A percentile compares a stretch with the other conserved stretches of the same genome.
phyloP scores from a whole-genome alignment of 192 early-diverging fungal species.

The Coemansia sp. region DNA sequence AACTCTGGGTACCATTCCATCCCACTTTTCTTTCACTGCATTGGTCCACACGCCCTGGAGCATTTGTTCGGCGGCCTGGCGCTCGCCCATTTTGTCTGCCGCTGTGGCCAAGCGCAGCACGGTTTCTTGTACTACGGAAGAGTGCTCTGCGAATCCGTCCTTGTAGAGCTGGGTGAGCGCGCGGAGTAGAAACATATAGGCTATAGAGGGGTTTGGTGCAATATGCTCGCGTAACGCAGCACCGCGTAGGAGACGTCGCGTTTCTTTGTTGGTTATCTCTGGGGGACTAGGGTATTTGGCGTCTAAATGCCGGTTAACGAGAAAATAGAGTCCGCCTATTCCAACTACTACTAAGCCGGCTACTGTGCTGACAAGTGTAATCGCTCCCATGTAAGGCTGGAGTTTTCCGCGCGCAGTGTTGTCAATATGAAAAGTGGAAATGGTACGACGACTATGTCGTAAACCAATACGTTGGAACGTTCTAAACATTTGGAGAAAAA shows the following conservation, averaged over 20 bases:
- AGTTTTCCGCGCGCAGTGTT: constrained; percentile 29
- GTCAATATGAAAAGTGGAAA: constrained; percentile 52
- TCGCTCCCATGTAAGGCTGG: constrained; percentile 32
- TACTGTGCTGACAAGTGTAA: constrained; percentile 32
- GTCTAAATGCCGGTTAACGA: constrained; percentile 29
- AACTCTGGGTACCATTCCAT: constrained; percentile 16
- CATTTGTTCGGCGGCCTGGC: constrained; percentile 25
- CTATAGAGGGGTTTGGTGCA: constrained; percentile 42
- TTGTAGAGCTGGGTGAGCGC: constrained; percentile 43
- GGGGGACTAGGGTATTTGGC: constrained; percentile 21
- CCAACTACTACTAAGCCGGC: constrained; percentile 20
- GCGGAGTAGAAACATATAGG: constrained; percentile 42
- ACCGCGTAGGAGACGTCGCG: constrained; percentile 36
- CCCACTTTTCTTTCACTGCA: constrained; percentile 19
- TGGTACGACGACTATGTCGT: not conserved
- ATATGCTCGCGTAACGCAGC: constrained; percentile 47
- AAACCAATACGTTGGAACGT: not conserved
- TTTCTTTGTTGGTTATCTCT: constrained; percentile 16
- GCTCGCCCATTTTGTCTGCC: constrained; percentile 35
- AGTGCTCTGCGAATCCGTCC: constrained; percentile 31
- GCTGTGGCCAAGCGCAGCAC: constrained; percentile 40
- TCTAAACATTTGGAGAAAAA: constrained; percentile 2
- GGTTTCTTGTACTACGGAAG: constrained; percentile 37
- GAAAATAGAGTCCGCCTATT: constrained; percentile 26
- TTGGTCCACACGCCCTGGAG: constrained; percentile 22